A percentile compares a stretch with the other conserved stretches of the same genome.
phyloP scores from a whole-genome alignment of 2,329 filamentous ascomycete species.

The Venturia nashicola region DNA sequence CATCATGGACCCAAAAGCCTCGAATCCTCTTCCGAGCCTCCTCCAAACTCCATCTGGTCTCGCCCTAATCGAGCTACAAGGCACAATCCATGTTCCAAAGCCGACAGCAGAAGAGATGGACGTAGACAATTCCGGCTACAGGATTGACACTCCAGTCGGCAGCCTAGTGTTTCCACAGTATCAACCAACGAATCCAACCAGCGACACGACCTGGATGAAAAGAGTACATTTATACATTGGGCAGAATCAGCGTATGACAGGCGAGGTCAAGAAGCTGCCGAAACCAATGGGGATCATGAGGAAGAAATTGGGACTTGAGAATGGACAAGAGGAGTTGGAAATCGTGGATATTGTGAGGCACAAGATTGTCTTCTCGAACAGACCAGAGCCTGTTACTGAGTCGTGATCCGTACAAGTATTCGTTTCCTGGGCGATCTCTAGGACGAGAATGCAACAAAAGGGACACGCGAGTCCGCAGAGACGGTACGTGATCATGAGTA shows the following conservation, averaged over 20 bases:
- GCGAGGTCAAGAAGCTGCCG: slow-evolving; percentile 77
- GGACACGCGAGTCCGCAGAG: not conserved
- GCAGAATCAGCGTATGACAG: slow-evolving; percentile 74
- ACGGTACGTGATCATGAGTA: not conserved
- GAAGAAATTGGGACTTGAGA: slow-evolving; percentile 28
- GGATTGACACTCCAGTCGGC: slow-evolving; percentile 44
- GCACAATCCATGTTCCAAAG: slow-evolving; percentile 65
- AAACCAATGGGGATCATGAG: slow-evolving; percentile 70
- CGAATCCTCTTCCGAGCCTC: slow-evolving; percentile 61
- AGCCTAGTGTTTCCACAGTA: slow-evolving; percentile 70
- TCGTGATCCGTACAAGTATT: not conserved
- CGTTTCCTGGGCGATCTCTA: not conserved
- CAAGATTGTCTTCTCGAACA: slow-evolving; percentile 71
- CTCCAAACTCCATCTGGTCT: slow-evolving; percentile 83
- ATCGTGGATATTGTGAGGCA: slow-evolving; percentile 78
- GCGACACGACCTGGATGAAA: slow-evolving; percentile 73
- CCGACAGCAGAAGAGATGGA: slow-evolving; percentile 13
- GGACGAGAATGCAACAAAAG: not conserved
- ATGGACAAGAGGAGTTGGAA: slow-evolving; percentile 47
- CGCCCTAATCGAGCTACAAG: slow-evolving; percentile 85
- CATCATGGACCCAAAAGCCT: not conserved
- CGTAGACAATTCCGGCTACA: slow-evolving; percentile 10
- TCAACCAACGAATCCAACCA: slow-evolving; percentile 34
- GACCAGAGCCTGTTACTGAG: slow-evolving; percentile 65
- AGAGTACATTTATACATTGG: slow-evolving; percentile 80